Evolutionary conservation across 495 filamentous ascomycete species (phyloP), one percentile per base, ranked within the genome.

Genomic region (Niebla homalea): DNA sequence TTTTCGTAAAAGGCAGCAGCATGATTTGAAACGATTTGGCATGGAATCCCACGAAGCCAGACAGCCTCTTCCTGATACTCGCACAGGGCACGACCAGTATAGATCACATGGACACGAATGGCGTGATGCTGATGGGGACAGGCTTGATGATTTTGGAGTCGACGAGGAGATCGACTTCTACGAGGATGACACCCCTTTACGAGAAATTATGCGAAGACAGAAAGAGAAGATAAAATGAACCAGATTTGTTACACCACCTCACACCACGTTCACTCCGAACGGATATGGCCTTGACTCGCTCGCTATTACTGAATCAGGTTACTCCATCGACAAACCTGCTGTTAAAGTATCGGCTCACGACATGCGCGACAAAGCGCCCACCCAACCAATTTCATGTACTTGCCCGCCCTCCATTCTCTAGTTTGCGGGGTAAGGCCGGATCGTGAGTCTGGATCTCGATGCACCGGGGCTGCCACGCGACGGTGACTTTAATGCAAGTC

Each of bases 141-240:
- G 80, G 8, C 70, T 97, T 32, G 72, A 79, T 39, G 92, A 98
- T 60, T 98, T 88, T 63, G 92, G 92, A 2, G 86, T 95, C 0
- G 89, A 94, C 56, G 85, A 87, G 56, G 85, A 88, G 8, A 76
- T 70, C 8, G 86, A 93, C 57, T 81, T 80, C 51, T 81, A 84
- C 52, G 75, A 90, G 50, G 87, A 93, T 49, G 83, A 94, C 60
- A 70, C 94, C 6, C 89, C 89, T 0, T 61, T 96, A 36, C 83
- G 71, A 0, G 79, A 85, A 60, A 50, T 89, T 19, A 63, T 57
- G 29, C 54, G 49, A 20, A 43, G 41, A 53, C 38, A 37, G 22
- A 35, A 43, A 37, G 7, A 32, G 5, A 32, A 7, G 8, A 7
- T 11, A 32, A 32, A 32, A 11, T 32, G 29, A 32, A 7, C 26